Base-by-base conservation (phyloP, 2,329 filamentous ascomycete genomes). In the Aspergillus sp. region DNA sequence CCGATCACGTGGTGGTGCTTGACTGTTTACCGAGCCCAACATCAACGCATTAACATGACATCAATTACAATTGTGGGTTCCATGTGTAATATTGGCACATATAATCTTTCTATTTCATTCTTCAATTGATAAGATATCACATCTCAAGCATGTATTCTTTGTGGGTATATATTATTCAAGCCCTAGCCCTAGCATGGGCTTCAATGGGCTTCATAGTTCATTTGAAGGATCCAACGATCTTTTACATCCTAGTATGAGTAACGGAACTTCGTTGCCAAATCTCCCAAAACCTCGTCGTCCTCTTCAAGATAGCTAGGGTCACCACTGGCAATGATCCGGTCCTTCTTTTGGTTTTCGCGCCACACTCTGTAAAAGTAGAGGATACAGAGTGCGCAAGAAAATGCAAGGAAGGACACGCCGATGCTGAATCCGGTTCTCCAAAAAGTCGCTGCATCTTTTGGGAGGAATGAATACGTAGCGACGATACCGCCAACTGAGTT, bases 391-490 rank as follows among this genome's bases (percentile, higher is more conserved):
- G 87, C 64, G 15, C 84, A 85, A 53, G 87, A 88, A 31, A 96
- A 70, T 51, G 84, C 82, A 8, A 88, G 83, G 67, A 96, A 96
- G 0, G 81, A 85, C 5, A 96, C 81, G 68, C 86, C 89, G 62
- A 96, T 91, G 54, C 82, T 83, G 74, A 95, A 96, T 0, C 92
- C 93, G 1, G 82, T 86, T 6, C 78, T 83, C 73, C 88, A 96
- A 21, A 27, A 25, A 19, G 73, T 68, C 0, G 90, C 90, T 4
- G 84, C 83, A 70, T 96, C 91, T 52, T 78, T 82, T 23, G 76
- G 70, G 17, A 90, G 68, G 72, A 91, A 91, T 1, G 84, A 78
- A 74, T 87, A 92, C 0, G 89, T 90, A 12, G 90, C 83, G 60
- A 93, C 87, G 67, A 93, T 91, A 25, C 90, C 90, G 43, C 90